A percentile compares a stretch with the other conserved stretches of the same genome.
These are phyloP conservation scores for Penicillium silybi DNA, from an alignment of 495 filamentous ascomycete genomes.

Conservation along the genomic window DNA sequence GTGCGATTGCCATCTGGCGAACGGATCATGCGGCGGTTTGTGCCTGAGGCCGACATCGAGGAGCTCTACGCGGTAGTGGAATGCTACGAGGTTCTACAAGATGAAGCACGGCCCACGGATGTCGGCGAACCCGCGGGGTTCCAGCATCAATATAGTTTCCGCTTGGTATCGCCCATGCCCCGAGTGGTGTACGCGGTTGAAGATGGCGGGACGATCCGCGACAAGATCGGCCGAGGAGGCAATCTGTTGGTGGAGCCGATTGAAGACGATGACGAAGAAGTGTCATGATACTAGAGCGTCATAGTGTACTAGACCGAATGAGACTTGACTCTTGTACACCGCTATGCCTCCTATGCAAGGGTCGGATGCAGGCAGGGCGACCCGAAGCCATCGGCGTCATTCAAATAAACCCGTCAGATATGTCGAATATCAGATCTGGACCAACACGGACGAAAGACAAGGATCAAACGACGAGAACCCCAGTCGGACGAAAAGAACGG, in stretches of 20 bases:
- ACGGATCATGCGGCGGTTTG: constrained; percentile 72
- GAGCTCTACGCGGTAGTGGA: constrained; percentile 96
- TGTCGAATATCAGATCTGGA: background rate
- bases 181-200: constrained; percentile 69
- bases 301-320: background rate
- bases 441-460: background rate
- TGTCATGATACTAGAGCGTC: background rate
- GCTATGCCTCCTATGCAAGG: background rate
- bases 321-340: background rate
- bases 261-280: constrained; percentile 52
- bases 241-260: constrained; percentile 83
- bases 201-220: constrained; percentile 57
- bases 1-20: constrained; percentile 71
- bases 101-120: constrained; percentile 20
- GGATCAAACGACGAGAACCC: background rate
- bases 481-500: background rate
- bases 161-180: constrained; percentile 78
- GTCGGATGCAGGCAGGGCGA: no score
- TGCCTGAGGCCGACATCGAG: constrained; percentile 62
- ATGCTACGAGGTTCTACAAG: constrained; percentile 65
- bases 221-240: constrained; percentile 74
- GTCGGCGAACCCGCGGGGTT: constrained; percentile 59
- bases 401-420: background rate
- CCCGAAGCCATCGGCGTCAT: no score
- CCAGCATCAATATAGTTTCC: constrained; percentile 74